phyloP scores from a whole-genome alignment of 441 rosid species.

The Croton setiger region DNA sequence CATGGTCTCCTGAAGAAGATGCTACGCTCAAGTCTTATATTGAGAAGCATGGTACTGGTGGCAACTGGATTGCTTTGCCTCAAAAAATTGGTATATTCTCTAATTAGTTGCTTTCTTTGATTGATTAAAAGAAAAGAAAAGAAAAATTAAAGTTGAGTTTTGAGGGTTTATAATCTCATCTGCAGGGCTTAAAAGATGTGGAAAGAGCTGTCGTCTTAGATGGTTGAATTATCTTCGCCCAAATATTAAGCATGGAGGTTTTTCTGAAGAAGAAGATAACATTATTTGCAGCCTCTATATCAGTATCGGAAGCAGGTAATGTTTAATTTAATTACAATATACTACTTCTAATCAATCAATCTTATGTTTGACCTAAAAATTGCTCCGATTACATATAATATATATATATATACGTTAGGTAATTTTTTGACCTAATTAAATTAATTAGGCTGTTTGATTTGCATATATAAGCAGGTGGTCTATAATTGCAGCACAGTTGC shows the following conservation, averaged over 20 bases:
- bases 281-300: conserved; percentile 52
- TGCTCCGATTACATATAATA: too few species aligned
- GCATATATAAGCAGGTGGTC: conserved; percentile 26
- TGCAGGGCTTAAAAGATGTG: conserved; percentile 62
- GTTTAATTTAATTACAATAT: neutral
- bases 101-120: neutral
- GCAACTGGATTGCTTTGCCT: conserved; percentile 73
- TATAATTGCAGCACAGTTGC: conserved; percentile 34
- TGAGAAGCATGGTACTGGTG: conserved; percentile 53
- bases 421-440: neutral
- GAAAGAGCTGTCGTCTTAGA: conserved; percentile 67
- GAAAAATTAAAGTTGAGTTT: too few species aligned
- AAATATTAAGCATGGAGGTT: conserved; percentile 61
- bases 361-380: too few species aligned
- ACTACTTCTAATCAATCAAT: too few species aligned
- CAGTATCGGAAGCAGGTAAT: conserved; percentile 64
- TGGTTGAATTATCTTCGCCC: conserved; percentile 75
- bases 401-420: too few species aligned
- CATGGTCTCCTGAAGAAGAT: conserved; percentile 81
- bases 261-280: conserved; percentile 59
- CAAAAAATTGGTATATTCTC: conserved; percentile 49
- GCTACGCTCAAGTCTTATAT: conserved; percentile 50
- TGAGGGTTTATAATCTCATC: neutral
- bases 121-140: neutral
- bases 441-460: too few species aligned